Evolutionary conservation across 208 protist species (phyloP).

Genomic region (Balamuthia mandrillaris): DNA sequence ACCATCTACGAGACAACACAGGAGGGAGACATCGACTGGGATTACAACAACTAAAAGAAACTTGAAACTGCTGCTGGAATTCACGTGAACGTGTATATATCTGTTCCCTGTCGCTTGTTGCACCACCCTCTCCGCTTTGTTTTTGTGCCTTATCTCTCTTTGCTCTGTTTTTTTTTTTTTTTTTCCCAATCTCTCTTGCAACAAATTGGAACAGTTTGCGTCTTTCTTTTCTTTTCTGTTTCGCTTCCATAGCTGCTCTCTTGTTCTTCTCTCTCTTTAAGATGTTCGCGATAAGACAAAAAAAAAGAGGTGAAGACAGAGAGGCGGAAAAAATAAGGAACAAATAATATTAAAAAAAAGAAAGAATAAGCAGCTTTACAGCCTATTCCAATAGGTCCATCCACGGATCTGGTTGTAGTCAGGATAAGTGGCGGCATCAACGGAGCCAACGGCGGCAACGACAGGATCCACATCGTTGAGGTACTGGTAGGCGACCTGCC

Average conservation of each 20-base stretch:
- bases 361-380: slow-evolving; percentile 10
- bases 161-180: background rate
- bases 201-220: too few relatives aligned
- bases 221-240: background rate
- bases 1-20: slow-evolving; percentile 94
- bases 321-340: background rate
- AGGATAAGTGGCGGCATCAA: slow-evolving; percentile 47
- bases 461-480: slow-evolving; percentile 59
- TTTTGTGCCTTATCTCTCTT: too few relatives aligned
- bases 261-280: background rate
- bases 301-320: background rate
- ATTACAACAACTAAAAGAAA: too few relatives aligned
- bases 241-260: background rate
- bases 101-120: too few relatives aligned
- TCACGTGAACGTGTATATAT: too few relatives aligned
- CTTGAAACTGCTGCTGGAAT: too few relatives aligned
- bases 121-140: too few relatives aligned
- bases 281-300: background rate
- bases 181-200: background rate
- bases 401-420: slow-evolving; percentile 66
- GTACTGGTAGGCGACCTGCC: slow-evolving; percentile 61
- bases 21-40: slow-evolving; percentile 67
- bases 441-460: slow-evolving; percentile 50
- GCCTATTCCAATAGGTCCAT: slow-evolving; percentile 50
- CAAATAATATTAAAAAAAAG: background rate